These are phyloP conservation scores for Calendula officinalis DNA, from an alignment of 129 eudicot genomes.

Conservation along the genomic window DNA sequence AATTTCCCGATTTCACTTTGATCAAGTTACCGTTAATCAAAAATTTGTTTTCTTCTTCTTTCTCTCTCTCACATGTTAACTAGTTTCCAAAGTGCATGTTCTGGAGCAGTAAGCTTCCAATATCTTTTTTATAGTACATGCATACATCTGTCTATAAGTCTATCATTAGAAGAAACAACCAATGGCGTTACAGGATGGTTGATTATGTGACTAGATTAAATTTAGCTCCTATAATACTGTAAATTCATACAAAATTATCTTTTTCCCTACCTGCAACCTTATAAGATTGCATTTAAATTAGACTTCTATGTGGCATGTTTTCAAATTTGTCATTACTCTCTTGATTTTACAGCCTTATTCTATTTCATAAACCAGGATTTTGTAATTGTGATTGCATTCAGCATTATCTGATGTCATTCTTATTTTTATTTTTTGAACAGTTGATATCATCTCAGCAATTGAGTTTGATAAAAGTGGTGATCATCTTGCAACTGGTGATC, in stretches of 20 bases:
- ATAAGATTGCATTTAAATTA: too few relatives aligned
- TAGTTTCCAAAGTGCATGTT: background rate
- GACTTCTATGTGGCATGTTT: too few relatives aligned
- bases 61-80: background rate
- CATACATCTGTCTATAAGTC: too few relatives aligned
- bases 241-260: too few relatives aligned
- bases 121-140: too few relatives aligned
- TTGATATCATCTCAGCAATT: conserved; percentile 94
- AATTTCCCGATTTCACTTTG: background rate
- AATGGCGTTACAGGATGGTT: too few relatives aligned
- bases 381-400: conserved; percentile 1
- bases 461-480: conserved; percentile 99
- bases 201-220: too few relatives aligned
- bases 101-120: too few relatives aligned
- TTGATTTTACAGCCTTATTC: conserved; percentile 5
- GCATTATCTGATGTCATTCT: conserved; percentile 1
- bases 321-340: too few relatives aligned
- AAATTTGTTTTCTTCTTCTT: background rate
- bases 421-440: conserved; percentile 36
- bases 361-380: background rate
- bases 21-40: conserved; percentile 2
- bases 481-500: conserved; percentile 99
- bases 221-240: too few relatives aligned
- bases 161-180: too few relatives aligned
- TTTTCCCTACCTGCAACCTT: too few relatives aligned